Evolutionary conservation across 1,284 basidiomycete genomes (phyloP).

Genomic region (Sporisorium scitamineum): DNA sequence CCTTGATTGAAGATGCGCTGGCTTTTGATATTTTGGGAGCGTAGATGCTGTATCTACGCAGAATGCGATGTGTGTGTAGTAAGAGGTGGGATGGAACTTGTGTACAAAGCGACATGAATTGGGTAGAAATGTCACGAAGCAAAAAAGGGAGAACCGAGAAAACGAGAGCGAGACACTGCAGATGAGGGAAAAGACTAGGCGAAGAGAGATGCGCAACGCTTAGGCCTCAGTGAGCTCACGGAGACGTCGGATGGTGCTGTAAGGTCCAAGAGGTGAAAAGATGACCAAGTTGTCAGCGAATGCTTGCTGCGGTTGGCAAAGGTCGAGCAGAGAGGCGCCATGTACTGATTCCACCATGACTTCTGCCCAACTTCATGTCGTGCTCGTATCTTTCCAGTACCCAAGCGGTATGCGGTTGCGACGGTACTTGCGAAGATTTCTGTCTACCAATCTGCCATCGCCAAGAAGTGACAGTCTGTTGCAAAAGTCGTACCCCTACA

Average conservation of each 20-base stretch:
- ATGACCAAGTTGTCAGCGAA: conserved; percentile 22
- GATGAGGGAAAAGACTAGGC: conserved; percentile 4
- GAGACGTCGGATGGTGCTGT: conserved; percentile 69
- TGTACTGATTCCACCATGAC: too few species aligned
- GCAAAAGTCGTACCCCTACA: too few species aligned
- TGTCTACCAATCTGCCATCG: too few species aligned
- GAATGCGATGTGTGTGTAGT: conserved; percentile 26
- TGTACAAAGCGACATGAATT: conserved; percentile 41
- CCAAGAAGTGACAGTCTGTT: too few species aligned
- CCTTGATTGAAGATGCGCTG: conserved; percentile 2
- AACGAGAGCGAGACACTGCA: conserved; percentile 11
- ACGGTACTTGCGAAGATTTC: too few species aligned
- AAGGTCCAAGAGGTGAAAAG: neutral
- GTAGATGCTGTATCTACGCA: conserved; percentile 15
- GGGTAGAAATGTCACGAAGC: conserved; percentile 22
- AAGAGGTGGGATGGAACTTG: conserved; percentile 28
- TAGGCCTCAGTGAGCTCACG: conserved; percentile 69
- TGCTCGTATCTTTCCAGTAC: too few species aligned
- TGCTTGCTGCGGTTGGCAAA: neutral
- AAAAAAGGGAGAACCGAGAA: conserved; percentile 12
- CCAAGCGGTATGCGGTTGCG: too few species aligned
- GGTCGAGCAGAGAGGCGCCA: too few species aligned
- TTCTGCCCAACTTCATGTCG: neutral
- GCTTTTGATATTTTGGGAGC: conserved; percentile 21
- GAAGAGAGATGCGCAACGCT: conserved; percentile 17